These are phyloP conservation scores for Trametopsis cervina DNA, from an alignment of 768 basidiomycete genomes.

Conservation along the genomic window DNA sequence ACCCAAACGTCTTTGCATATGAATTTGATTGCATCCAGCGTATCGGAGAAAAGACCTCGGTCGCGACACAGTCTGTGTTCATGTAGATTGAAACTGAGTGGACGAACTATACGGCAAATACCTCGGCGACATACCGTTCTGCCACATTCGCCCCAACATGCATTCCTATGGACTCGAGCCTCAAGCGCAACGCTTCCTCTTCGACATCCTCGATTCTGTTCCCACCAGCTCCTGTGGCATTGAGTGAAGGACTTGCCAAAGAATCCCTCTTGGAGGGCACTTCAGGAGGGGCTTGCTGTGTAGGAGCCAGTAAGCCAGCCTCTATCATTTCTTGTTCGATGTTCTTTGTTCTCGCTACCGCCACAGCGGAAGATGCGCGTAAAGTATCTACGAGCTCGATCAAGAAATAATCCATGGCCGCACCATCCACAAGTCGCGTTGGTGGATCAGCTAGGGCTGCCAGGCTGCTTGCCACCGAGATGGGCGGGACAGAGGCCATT, in stretches of 20 bases:
- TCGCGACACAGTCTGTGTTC: constrained; percentile 75
- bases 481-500: constrained; percentile 15
- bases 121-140: constrained; percentile 55
- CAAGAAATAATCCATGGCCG: constrained; percentile 79
- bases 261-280: constrained; percentile 35
- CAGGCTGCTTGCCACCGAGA: constrained; percentile 25
- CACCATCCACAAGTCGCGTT: constrained; percentile 50
- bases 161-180: constrained; percentile 78
- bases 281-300: constrained; percentile 34
- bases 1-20: constrained; percentile 96
- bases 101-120: not conserved
- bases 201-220: constrained; percentile 45
- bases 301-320: constrained; percentile 61
- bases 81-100: too few relatives aligned
- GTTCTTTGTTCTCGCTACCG: constrained; percentile 56
- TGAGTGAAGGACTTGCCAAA: constrained; percentile 17
- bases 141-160: constrained; percentile 84
- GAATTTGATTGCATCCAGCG: constrained; percentile 89
- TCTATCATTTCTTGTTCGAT: constrained; percentile 76
- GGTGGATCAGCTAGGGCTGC: constrained; percentile 62
- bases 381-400: constrained; percentile 76
- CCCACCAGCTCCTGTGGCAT: not conserved
- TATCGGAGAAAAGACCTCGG: constrained; percentile 68
- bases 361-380: constrained; percentile 66
- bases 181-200: constrained; percentile 58